Percentiles rank a stretch among this genome's conserved stretches.
Evolutionary conservation across 345 rosid genomes (phyloP).

Genomic region (Gossypium anomalum): DNA sequence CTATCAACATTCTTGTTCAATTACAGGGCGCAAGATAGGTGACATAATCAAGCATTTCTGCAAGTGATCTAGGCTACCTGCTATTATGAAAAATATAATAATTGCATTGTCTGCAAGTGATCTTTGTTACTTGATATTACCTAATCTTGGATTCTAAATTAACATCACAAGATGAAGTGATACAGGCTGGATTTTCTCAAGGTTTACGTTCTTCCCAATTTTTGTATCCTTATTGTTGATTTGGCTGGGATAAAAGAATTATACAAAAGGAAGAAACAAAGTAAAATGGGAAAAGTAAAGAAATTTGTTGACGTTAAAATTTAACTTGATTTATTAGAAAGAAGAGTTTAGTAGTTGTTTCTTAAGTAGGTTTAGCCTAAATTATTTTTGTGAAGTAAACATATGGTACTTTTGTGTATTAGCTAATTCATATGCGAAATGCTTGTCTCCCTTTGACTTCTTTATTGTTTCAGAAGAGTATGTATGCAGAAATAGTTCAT

Average conservation of each 20-base stretch:
- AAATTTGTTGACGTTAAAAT: not conserved
- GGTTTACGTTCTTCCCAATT: not conserved
- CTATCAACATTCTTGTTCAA: not conserved
- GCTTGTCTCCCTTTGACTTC: not conserved
- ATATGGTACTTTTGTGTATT: not conserved
- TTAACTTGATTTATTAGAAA: not conserved
- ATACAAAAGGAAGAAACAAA: not conserved
- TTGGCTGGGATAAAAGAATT: not conserved
- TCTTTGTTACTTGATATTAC: slow-evolving; percentile 13
- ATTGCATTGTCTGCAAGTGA: not conserved
- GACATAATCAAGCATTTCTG: not conserved
- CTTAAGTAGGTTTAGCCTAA: not conserved
- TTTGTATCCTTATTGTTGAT: not conserved
- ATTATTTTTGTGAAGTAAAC: not conserved
- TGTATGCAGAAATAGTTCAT: not conserved
- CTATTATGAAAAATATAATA: not conserved
- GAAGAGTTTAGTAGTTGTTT: not conserved
- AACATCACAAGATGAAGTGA: not conserved
- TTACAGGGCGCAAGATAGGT: not conserved
- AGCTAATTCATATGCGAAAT: not conserved
- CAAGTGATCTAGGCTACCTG: not conserved
- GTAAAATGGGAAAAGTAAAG: not conserved
- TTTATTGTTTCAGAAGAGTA: not conserved
- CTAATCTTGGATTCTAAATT: slow-evolving; percentile 1
- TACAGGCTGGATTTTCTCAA: not conserved